A percentile compares a stretch with the other conserved stretches of the same genome.
phyloP scores from a whole-genome alignment of 2,329 filamentous ascomycete genomes.

The Onygenales sp. region DNA sequence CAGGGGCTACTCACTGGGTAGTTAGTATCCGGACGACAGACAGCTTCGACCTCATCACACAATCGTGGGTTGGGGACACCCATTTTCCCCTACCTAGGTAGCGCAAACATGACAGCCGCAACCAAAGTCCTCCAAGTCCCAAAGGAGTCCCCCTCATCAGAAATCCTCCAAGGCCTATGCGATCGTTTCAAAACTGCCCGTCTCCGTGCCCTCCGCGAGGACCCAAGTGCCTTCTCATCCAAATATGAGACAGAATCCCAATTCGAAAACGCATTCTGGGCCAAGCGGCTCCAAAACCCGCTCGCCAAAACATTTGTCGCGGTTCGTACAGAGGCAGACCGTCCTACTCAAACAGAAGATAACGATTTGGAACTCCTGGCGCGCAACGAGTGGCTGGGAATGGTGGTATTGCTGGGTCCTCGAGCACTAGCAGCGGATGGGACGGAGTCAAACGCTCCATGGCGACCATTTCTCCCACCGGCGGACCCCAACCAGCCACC shows the following conservation, averaged over 20 bases:
- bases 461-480: constrained; percentile 6
- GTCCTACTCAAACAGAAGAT: not conserved
- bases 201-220: constrained; percentile 17
- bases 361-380: constrained; percentile 7
- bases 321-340: constrained; percentile 5
- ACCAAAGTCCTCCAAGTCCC: constrained; percentile 7
- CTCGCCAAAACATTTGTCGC: constrained; percentile 19
- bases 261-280: constrained; percentile 18
- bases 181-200: constrained; percentile 16
- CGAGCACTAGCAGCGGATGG: constrained; percentile 7
- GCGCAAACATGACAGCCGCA: not conserved
- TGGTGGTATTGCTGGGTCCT: constrained; percentile 20
- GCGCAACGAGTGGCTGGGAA: constrained; percentile 21
- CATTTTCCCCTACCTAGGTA: too few species aligned
- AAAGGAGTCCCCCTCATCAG: constrained; percentile 1
- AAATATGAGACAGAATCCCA: constrained; percentile 20
- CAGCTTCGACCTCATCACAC: too few species aligned
- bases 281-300: constrained; percentile 19
- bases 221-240: constrained; percentile 22
- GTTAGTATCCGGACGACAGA: too few species aligned
- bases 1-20: too few species aligned
- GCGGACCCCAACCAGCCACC: not conserved
- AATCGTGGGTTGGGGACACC: too few species aligned
- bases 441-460: constrained; percentile 3
- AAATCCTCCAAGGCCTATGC: constrained; percentile 3